Evolutionary conservation across 768 basidiomycete species (phyloP), one percentile per base, ranked within the genome.

Genomic region (Kwoniella newhampshirensis): DNA sequence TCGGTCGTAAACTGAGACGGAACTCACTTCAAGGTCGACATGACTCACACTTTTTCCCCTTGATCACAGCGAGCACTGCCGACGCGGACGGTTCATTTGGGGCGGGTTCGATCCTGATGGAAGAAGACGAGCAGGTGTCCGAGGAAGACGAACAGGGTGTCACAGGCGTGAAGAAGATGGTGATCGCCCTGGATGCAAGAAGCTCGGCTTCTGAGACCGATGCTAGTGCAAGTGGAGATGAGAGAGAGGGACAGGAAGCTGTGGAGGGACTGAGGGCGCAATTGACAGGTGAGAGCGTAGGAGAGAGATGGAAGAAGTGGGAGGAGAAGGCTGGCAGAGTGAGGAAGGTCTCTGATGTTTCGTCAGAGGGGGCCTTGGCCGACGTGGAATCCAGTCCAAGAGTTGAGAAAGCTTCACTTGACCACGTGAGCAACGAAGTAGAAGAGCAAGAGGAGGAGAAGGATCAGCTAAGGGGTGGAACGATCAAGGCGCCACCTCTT

Each of bases 1-100:
- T 73, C 43, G 67, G 68, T 21, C 66, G 71, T 13, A 57, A 60
- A 23, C 59, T 73, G 0, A 63, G 71, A 9, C 55, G 71, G 1
- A 42, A 64, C 27, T 66, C 66, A 0, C 42, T 73, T 2, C 63
- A 66, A 40, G 57, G 62, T 23, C 55, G 66, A 36, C 43, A 53
- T 43, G 42, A 59, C 11, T 54, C 43, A 39, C 47, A 32, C 25
- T 21, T 42, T 12, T 50, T 18, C 52, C 39, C 20, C 40, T 39
- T 9, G 21, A 30, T 26, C 15, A 20, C 26, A n/a, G 3, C 57
- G 21, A 50, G 6, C 32, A 36, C 59, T 15, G 23, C 40, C 40
- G 49, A 44, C 50, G 47, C 40, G 13, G 52, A 63, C n/a, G 57
- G 47, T 32, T 43, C 54, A 1, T 51, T 52, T 20, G 53, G 37